A percentile compares a stretch with the other conserved stretches of the same genome.
Conservation (phyloP, 2,329 filamentous ascomycete genomes). For the Xylaria arbuscula region DNA sequence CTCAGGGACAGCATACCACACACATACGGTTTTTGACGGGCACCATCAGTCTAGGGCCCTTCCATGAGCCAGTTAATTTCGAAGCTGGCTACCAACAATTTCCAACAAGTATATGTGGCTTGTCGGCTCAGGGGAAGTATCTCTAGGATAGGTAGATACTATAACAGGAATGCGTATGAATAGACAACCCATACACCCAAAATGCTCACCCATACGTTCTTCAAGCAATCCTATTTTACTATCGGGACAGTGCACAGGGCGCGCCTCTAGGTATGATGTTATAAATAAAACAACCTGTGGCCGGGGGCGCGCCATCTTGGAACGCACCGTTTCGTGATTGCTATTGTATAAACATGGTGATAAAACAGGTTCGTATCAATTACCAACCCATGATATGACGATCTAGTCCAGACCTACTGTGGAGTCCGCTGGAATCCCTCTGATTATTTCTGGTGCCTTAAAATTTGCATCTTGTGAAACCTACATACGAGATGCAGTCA, state of each 20-base stretch:
- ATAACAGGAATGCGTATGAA: conserved; percentile 21
- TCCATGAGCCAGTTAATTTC: not conserved
- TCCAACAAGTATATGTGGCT: conserved; percentile 35
- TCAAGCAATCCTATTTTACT: not conserved
- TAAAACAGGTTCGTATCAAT: not conserved
- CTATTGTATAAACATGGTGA: not conserved
- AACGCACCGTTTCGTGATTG: not conserved
- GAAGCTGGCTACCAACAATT: not conserved
- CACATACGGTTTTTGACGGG: not conserved
- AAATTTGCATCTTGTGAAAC: not conserved
- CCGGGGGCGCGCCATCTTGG: not conserved
- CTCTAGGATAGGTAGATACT: conserved; percentile 24
- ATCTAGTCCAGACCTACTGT: not conserved
- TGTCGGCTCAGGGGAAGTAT: not conserved
- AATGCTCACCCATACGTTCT: not conserved
- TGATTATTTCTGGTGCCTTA: not conserved
- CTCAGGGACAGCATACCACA: not conserved
- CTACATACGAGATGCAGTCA: not conserved
- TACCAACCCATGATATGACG: not conserved
- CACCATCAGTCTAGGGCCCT: not conserved
- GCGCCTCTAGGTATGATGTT: not conserved
- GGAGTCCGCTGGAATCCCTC: not conserved
- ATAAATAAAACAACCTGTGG: not conserved
- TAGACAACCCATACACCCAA: conserved; percentile 2
- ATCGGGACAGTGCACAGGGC: not conserved